Percentiles rank a stretch among this genome's conserved stretches.
phyloP scores from a whole-genome alignment of 1,284 basidiomycete genomes.

The Sanghuangporus sanghuang region DNA sequence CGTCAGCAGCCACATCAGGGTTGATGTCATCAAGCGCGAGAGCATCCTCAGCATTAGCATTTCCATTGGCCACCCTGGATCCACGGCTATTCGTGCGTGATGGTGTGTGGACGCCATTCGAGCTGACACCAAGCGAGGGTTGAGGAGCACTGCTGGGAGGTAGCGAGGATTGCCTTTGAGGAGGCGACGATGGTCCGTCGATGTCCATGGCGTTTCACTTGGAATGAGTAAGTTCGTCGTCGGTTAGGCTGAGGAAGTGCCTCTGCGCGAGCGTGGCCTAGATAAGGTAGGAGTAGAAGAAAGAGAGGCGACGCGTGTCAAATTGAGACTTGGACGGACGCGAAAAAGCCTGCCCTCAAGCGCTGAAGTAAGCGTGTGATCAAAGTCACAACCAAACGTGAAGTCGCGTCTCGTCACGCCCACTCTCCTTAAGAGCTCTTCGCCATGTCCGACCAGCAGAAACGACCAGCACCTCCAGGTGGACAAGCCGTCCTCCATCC shows the following conservation, averaged over 20 bases:
- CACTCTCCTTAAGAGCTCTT: neutral
- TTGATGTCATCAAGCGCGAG: slow-evolving; percentile 57
- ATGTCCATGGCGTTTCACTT: slow-evolving; percentile 31
- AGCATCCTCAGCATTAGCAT: slow-evolving; percentile 39
- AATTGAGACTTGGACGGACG: neutral
- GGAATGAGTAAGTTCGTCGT: neutral
- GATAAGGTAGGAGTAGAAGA: neutral
- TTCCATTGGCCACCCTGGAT: slow-evolving; percentile 21
- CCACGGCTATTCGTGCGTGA: slow-evolving; percentile 36
- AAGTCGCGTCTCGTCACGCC: neutral
- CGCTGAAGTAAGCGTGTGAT: neutral
- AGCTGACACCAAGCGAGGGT: slow-evolving; percentile 36
- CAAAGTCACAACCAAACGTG: neutral
- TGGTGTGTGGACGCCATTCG: slow-evolving; percentile 33
- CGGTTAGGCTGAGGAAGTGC: neutral
- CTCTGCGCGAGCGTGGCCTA: neutral
- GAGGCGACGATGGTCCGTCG: slow-evolving; percentile 40
- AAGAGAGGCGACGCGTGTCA: neutral
- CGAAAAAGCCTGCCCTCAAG: slow-evolving; percentile 5
- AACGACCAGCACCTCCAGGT: neutral
- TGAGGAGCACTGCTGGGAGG: slow-evolving; percentile 67
- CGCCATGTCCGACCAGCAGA: neutral
- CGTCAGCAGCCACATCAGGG: slow-evolving; percentile 37
- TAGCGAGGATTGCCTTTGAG: slow-evolving; percentile 39
- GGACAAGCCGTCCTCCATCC: slow-evolving; percentile 7